These are phyloP conservation scores for Draba incana DNA, from an alignment of 345 rosid species.

Conservation along the genomic window DNA sequence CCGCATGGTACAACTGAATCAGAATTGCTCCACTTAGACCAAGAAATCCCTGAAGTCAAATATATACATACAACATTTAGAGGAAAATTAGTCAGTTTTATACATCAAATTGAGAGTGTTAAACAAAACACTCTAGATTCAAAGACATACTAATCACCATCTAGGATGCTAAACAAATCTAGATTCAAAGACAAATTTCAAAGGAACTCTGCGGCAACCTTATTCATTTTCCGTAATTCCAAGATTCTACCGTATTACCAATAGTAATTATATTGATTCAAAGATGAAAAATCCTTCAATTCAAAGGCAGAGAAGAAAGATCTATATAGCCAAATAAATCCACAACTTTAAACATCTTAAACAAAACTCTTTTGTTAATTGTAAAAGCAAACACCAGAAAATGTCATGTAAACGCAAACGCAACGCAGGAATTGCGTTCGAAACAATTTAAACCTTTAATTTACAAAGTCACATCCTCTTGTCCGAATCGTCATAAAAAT, in stretches of 20 bases:
- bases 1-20: conserved; percentile 63
- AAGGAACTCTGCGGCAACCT: no score
- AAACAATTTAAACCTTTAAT: no score
- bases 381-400: no score
- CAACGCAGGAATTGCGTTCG: not conserved
- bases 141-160: not conserved
- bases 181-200: not conserved
- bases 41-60: conserved; percentile 69
- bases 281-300: not conserved
- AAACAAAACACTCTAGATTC: conserved; percentile 11
- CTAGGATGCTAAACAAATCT: not conserved
- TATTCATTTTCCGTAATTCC: not conserved
- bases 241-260: no score
- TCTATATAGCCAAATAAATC: not conserved
- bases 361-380: not conserved
- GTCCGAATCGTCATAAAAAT: no score
- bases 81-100: not conserved
- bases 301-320: not conserved
- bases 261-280: not conserved
- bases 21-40: conserved; percentile 89
- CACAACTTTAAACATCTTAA: not conserved
- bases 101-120: not conserved
- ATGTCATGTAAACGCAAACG: not conserved
- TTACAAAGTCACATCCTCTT: no score
- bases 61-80: not conserved